A percentile compares a stretch with the other conserved stretches of the same genome.
Conservation (phyloP, 371 early-diverging fungal species). For the Dinochytrium kinnereticum region DNA sequence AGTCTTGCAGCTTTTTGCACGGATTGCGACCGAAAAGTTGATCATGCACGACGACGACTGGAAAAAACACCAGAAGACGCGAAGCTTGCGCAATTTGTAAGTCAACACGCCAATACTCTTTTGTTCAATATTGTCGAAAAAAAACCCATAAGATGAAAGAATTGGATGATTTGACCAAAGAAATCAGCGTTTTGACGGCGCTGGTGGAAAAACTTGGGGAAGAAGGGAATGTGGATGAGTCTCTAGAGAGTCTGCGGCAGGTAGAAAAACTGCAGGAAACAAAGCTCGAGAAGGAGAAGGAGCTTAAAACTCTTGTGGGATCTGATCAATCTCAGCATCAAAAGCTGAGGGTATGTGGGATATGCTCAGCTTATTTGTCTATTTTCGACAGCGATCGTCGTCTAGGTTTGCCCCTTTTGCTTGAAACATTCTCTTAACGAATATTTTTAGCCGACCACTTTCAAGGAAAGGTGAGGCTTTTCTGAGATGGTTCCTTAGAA, state of each 20-base stretch:
- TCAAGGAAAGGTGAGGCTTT: slow-evolving; percentile 14
- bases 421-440: background rate
- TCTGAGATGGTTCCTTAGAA: background rate
- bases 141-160: slow-evolving; percentile 40
- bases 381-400: slow-evolving; percentile 50
- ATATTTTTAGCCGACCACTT: slow-evolving; percentile 12
- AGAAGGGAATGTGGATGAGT: slow-evolving; percentile 51
- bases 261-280: slow-evolving; percentile 43
- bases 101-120: background rate
- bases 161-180: slow-evolving; percentile 44
- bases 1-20: slow-evolving; percentile 46
- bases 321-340: slow-evolving; percentile 49
- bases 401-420: background rate
- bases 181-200: slow-evolving; percentile 47
- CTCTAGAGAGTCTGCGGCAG: slow-evolving; percentile 43
- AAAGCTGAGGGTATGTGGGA: slow-evolving; percentile 58
- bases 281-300: slow-evolving; percentile 49
- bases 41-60: slow-evolving; percentile 42
- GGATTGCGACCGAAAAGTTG: slow-evolving; percentile 56
- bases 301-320: slow-evolving; percentile 39
- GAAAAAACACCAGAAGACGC: slow-evolving; percentile 52
- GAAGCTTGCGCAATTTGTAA: slow-evolving; percentile 35
- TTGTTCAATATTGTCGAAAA: background rate
- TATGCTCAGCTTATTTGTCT: slow-evolving; percentile 55
- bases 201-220: slow-evolving; percentile 52